Base-by-base conservation (phyloP, 2,329 filamentous ascomycete genomes). In the Cladosporium sp. region DNA sequence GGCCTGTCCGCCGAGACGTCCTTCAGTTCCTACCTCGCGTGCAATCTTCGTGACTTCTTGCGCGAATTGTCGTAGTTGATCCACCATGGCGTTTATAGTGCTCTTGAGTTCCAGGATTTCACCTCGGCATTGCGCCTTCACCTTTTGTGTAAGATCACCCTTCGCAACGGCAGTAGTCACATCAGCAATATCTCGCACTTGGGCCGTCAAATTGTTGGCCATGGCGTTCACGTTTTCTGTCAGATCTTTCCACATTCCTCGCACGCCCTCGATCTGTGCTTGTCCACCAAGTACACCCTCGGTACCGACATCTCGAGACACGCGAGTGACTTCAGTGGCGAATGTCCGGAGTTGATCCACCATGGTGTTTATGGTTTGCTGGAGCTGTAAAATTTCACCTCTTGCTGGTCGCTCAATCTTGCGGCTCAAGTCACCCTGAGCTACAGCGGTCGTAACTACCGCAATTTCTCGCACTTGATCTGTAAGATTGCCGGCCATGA, bases 401-500 rank as follows among this genome's bases (percentile, higher is more conserved):
- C 91, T 86, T 54, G 91, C 94, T 66, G 95, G 91, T 62, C 96
- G 91, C 61, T 91, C 89, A 70, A 99, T 97, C 79, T 97, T 97
- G 77, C 94, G 91, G 61, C 90, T 96, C 61, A 99, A 79, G 74
- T 99, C 93, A 69, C 93, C 93, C 73, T 89, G 90, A 52, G 93
- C 93, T 61, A 99, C 93, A 59, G 93, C 93, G 1, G 92, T 96
- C 3, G 93, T 97, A 59, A 99, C 94, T 69, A 93, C 91, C 61
- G 93, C 94, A 66, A 99, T 99, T 75, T 97, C 92, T 77, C 93
- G 88, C 71, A 99, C 94, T 78, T 99, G 93, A 4, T 94, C 96
- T 2, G 93, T 97, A 66, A 99, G 78, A 73, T 97, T 99, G 82
- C 94, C 95, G 70, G 93, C 93, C 93, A 99, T 97, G 65, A 92